Conservation (phyloP, 2,329 filamentous ascomycete species). For the Pseudonectria foliicola region DNA sequence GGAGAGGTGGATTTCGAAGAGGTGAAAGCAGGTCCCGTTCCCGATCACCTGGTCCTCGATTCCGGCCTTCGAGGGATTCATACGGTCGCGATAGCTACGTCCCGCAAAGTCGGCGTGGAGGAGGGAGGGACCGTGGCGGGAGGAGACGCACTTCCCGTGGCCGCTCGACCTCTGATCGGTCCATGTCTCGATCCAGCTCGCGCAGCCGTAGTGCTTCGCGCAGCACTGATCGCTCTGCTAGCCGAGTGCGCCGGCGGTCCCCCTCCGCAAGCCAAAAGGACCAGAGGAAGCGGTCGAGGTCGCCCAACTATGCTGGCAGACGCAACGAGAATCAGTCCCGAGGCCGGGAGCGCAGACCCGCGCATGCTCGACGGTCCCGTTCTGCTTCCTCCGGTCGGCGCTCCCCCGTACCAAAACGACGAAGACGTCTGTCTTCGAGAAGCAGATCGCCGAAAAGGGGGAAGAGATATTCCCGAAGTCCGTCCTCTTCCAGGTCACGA, state of each 20-base stretch:
- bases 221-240: conserved; percentile 26
- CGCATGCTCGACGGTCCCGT: conserved; percentile 21
- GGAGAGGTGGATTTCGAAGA: conserved; percentile 39
- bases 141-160: conserved; percentile 23
- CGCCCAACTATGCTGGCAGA: conserved; percentile 25
- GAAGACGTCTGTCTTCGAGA: conserved; percentile 41
- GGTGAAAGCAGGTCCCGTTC: conserved; percentile 41
- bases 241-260: conserved; percentile 26
- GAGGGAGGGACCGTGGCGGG: conserved; percentile 36
- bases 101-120: conserved; percentile 38
- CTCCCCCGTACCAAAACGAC: conserved; percentile 42
- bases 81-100: conserved; percentile 47
- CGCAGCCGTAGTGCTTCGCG: conserved; percentile 26
- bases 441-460: conserved; percentile 39
- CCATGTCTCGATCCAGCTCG: conserved; percentile 26
- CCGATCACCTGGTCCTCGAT: conserved; percentile 39
- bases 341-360: conserved; percentile 15
- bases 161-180: conserved; percentile 29
- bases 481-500: conserved; percentile 35
- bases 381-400: conserved; percentile 31
- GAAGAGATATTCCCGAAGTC: conserved; percentile 28
- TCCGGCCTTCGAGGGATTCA: conserved; percentile 35
- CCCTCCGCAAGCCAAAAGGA: conserved; percentile 26
- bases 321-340: conserved; percentile 15
- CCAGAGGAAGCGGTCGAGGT: conserved; percentile 34